Conservation (phyloP, 2,329 filamentous ascomycete genomes). For the Fusarium mangiferae region DNA sequence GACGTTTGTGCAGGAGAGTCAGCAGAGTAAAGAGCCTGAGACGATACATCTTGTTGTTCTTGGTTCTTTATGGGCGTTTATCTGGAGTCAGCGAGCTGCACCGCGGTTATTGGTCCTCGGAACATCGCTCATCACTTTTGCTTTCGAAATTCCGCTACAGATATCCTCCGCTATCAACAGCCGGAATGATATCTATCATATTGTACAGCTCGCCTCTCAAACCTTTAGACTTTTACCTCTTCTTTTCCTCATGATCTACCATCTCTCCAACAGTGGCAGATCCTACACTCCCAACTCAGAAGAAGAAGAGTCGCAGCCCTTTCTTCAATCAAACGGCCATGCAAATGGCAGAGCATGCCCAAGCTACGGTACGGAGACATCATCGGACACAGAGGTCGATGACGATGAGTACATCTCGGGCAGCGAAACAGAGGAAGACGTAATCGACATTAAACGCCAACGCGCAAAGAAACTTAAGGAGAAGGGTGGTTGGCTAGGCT, state of each 20-base stretch:
- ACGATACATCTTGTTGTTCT: conserved; percentile 6
- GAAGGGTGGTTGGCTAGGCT: conserved; percentile 47
- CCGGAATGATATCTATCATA: neutral
- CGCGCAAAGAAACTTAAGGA: conserved; percentile 43
- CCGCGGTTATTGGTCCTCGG: neutral
- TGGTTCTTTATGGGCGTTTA: neutral
- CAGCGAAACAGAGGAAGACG: conserved; percentile 39
- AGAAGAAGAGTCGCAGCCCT: conserved; percentile 25
- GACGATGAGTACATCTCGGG: neutral
- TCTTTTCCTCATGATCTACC: neutral
- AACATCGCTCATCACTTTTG: neutral
- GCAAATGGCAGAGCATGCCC: neutral
- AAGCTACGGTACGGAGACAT: conserved; percentile 27
- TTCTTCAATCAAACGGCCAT: neutral
- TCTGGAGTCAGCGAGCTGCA: neutral
- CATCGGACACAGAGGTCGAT: neutral
- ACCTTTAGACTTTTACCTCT: conserved; percentile 1
- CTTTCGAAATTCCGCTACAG: conserved; percentile 24
- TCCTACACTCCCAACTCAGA: neutral
- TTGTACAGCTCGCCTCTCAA: conserved; percentile 3
- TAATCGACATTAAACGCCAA: conserved; percentile 41
- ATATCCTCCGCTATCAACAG: neutral
- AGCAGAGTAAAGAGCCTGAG: neutral
- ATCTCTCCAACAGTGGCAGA: neutral
- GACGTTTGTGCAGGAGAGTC: neutral